Base-by-base conservation (phyloP, 2,329 filamentous ascomycete species). In the Periconia macrospinosa region DNA sequence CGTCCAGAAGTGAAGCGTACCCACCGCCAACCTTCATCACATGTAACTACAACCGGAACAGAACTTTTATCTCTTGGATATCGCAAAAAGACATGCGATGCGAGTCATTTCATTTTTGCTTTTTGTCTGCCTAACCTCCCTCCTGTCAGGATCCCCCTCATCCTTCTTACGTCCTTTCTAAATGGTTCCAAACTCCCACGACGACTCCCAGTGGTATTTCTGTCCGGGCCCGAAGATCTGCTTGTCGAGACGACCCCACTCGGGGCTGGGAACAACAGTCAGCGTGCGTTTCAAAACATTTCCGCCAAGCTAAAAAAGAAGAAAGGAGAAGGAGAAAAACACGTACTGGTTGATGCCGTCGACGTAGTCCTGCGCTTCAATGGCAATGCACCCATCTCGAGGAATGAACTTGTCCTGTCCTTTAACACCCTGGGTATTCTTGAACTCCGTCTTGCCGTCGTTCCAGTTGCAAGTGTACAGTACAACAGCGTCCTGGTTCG, bases 381-480 rank as follows among this genome's bases (percentile, higher is more conserved):
- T 69, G 15, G 68, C 68, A 51, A 71, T 66, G 58, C 68, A 71
- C 5, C 68, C 68, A 50, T 70, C 67, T 23, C 67, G 57, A 7
- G 67, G 67, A 30, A 71, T 71, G 45, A 68, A 60, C 54, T 67
- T 70, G 57, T 70, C 64, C 50, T 54, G 47, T 49, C 65, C 66
- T 17, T 53, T 20, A 11, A 66, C 55, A 8, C 68, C 68, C 51
- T 71, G 68, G 0, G 66, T 69, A 53, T 55, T 64, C 66, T 71
- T 71, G 61, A 69, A 67, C 58, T 67, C 63, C n/a, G 61, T 60
- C 61, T 69, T 71, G 2, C 69, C 69, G 50, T 71, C 67, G 49
- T 67, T 70, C 69, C 69, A 71, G 50, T 70, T 70, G 64, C 69
- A 71, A 1, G 67, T 70, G 47, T 71, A 71, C 44, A 71, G 42